Evolutionary conservation across 148 eudicot species (phyloP).

Genomic region (Fagopyrum homotropicum): DNA sequence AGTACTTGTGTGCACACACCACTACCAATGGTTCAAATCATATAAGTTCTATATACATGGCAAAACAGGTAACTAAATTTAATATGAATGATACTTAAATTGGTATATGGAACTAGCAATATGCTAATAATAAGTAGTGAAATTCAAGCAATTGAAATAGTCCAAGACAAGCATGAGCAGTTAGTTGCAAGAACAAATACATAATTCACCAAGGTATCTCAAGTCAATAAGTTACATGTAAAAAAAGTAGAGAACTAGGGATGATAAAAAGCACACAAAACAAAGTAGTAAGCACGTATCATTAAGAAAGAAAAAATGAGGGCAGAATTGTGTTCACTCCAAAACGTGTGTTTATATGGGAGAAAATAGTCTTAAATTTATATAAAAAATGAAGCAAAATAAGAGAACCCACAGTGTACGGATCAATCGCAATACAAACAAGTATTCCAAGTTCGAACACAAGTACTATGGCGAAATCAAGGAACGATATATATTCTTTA

Average conservation of each 20-base stretch:
- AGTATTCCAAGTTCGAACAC: too few relatives aligned
- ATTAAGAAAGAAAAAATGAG: not conserved
- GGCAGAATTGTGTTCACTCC: not conserved
- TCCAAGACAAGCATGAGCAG: not conserved
- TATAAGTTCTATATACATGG: not conserved
- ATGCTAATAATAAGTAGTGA: not conserved
- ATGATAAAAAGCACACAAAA: not conserved
- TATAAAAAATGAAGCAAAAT: too few relatives aligned
- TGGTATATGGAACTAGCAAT: not conserved
- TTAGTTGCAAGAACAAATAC: not conserved
- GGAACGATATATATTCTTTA: too few relatives aligned
- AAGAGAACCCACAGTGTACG: too few relatives aligned
- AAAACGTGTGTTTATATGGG: too few relatives aligned
- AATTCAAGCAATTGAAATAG: not conserved
- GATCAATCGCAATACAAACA: too few relatives aligned
- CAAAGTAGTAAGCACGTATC: not conserved
- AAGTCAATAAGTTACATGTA: not conserved
- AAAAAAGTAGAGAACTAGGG: not conserved
- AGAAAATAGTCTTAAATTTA: too few relatives aligned
- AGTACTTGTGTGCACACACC: not conserved
- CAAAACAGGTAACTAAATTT: not conserved
- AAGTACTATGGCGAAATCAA: too few relatives aligned
- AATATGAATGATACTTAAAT: not conserved
- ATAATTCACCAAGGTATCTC: not conserved
- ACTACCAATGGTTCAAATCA: not conserved